Base-by-base conservation (phyloP, 495 filamentous ascomycete genomes). In the Corynascus novoguineensis region DNA sequence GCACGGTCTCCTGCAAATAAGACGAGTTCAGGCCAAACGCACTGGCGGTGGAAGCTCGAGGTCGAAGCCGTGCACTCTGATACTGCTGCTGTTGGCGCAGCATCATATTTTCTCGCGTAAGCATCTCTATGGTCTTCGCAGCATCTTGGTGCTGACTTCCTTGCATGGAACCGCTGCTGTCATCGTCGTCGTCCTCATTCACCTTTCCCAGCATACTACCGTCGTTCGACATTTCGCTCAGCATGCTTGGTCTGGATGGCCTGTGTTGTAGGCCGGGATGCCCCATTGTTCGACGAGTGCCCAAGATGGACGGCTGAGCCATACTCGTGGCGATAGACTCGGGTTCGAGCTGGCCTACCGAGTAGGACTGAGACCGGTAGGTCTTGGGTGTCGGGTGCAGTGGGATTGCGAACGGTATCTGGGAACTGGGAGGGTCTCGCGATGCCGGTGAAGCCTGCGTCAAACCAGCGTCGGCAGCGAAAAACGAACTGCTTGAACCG, bases 341-440 rank as follows among this genome's bases (percentile, higher is more conserved):
- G 7, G 85, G 80, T 24, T 96, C 91, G 58, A 89, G 71, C 68
- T 98, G 93, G 24, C 93, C 93, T 27, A 96, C 92, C 2, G 92
- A 97, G 68, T 97, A 97, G 5, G 93, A 98, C 73, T 95, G 89
- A 14, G 93, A 98, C 29, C 93, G 87, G 64, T 95, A 95, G 2
- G 88, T 92, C 65, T 96, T 93, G 10, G 87, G 88, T 0, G 90
- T 93, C 4, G 92, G 92, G 58, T 96, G 89, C 14, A 97, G 75
- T 4, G 92, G 92, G 57, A 96, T 96, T 6, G 88, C 81, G 58
- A 97, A 95, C 14, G 91, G 91, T 55, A 96, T 89, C 55, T 89
- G 86, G 8, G 83, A 77, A 40, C 75, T 78, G 12, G 74, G 60
- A 12, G 66, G 60, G 8, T 82, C 79, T 59, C 76, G 64, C 8